Base-by-base conservation (phyloP, 257 asterid species). In the Ligustrum vulgare region DNA sequence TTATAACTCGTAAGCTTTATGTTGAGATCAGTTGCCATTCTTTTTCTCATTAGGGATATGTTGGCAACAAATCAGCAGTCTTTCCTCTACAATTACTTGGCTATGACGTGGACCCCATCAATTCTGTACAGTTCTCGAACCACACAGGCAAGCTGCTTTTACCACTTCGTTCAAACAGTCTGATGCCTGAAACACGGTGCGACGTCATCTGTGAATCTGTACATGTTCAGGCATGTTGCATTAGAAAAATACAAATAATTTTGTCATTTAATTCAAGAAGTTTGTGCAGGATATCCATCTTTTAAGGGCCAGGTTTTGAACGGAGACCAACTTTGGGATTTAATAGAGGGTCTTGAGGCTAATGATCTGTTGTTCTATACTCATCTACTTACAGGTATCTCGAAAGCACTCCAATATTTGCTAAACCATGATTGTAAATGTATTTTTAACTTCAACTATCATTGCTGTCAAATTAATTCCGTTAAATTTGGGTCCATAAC, bases 51-150 rank as follows among this genome's bases (percentile, higher is more conserved):
- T 84, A 95, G 99, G 99, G 98, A 76, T 95, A 93, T 47, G 98
- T 95, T 76, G 99, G 99, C 79, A 95, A 95, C 85, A 95, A 93
- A 81, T 93, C 99, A 71, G 98, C 99, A 23, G 99, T 95, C 66
- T 95, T 95, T 75, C 97, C 99, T 67, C 91, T 95, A 41, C 99
- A 95, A 77, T 83, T 95, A 82, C 90, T 95, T 23, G 99, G 99
- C 75, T 95, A 86, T 75, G 99, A 95, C 47, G 99, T 93, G 74
- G 99, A 95, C 80, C 97, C 96, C 18, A 90, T 95, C 79, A 93
- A 95, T 81, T 95, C 99, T 31, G 99, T 95, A 18, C 98, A 95
- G 83, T 95, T 95, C 88, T 95, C 99, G 34, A 95, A 95, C 86
- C 98, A 95, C 87, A 95, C 99, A 87, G 99, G 99, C 91, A 93